Percentiles rank a stretch among this genome's conserved stretches.
Conservation (phyloP, 148 eudicot species). For the Rhododendron williamsianum region DNA sequence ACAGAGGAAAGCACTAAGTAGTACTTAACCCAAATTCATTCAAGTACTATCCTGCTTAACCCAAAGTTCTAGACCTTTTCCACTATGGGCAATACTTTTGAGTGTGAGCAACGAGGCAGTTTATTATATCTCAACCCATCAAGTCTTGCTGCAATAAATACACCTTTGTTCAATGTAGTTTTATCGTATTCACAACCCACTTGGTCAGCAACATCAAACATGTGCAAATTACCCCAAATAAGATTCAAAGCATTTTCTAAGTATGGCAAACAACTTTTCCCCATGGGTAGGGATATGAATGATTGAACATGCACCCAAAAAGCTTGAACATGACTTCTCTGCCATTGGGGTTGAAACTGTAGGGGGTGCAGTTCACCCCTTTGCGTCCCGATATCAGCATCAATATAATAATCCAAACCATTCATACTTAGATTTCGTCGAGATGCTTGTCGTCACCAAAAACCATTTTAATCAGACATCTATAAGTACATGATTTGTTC, state of each 20-base stretch:
- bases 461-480: not conserved
- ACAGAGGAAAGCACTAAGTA: not conserved
- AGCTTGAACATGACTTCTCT: not conserved
- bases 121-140: not conserved
- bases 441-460: not conserved
- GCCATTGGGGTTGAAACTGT: not conserved
- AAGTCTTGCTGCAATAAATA: not conserved
- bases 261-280: not conserved
- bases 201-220: not conserved
- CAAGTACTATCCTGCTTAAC: not conserved
- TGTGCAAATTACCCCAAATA: not conserved
- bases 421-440: not conserved
- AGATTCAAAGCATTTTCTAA: not conserved
- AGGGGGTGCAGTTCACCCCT: not conserved
- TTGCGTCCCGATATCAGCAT: not conserved
- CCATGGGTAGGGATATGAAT: not conserved
- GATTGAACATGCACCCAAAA: not conserved
- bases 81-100: not conserved
- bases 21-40: not conserved
- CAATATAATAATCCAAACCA: not conserved
- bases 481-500: not conserved
- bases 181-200: not conserved
- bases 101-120: not conserved
- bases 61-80: not conserved
- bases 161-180: not conserved